Evolutionary conservation across 768 basidiomycete genomes (phyloP).

Genomic region (Collybia nuda): DNA sequence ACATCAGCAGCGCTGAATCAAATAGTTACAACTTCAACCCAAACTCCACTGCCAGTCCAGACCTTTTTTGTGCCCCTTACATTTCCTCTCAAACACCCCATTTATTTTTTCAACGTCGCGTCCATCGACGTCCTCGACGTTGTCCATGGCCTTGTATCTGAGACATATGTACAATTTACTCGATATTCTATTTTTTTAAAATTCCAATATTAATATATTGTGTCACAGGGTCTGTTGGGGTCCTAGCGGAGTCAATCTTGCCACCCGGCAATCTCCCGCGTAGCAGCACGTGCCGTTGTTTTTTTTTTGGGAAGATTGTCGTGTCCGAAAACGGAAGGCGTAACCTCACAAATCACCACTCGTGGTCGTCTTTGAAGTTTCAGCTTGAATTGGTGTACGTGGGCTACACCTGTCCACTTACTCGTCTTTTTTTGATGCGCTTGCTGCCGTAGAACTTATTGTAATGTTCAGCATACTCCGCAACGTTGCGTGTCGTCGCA

Average conservation of each 20-base stretch:
- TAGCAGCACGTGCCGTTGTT: too few relatives aligned
- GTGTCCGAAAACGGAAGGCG: slow-evolving; percentile 11
- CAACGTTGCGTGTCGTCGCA: slow-evolving; percentile 6
- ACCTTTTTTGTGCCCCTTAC: background rate
- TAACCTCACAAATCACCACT: slow-evolving; percentile 1
- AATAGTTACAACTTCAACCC: background rate
- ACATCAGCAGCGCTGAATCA: slow-evolving; percentile 17
- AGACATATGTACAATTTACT: slow-evolving; percentile 4
- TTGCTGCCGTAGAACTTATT: background rate
- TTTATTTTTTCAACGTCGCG: background rate
- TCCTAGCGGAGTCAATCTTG: slow-evolving; percentile 10
- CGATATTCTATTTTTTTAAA: background rate
- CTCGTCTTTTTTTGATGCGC: slow-evolving; percentile 1
- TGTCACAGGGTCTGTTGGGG: slow-evolving; percentile 23
- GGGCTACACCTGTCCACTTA: background rate
- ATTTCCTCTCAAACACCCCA: background rate
- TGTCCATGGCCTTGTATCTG: background rate
- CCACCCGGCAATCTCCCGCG: too few relatives aligned
- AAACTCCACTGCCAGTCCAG: background rate
- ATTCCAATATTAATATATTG: background rate
- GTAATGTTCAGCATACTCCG: slow-evolving; percentile 18
- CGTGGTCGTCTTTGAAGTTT: background rate
- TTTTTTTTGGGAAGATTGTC: too few relatives aligned
- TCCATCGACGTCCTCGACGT: background rate
- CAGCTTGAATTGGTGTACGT: slow-evolving; percentile 1